Percentiles rank a stretch among this genome's conserved stretches.
phyloP scores from a whole-genome alignment of 2,329 filamentous ascomycete genomes.

The Aspergillus sergii region DNA sequence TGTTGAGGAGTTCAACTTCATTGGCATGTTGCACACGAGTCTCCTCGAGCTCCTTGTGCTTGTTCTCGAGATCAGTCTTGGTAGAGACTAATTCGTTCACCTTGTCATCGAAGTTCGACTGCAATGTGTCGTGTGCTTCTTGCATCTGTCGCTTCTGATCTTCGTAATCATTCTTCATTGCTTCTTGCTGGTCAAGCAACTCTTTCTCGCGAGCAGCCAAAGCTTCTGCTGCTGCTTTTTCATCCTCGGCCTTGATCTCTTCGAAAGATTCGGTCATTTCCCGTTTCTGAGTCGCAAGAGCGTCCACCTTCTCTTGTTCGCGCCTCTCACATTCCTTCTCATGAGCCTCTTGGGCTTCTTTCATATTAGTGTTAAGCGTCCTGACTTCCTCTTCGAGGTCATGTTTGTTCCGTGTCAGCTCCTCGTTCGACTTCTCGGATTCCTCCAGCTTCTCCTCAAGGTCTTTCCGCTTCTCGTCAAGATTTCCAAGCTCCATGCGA shows the following conservation, averaged over 20 bases:
- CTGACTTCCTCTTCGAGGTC: conserved; percentile 47
- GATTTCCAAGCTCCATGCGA: conserved; percentile 51
- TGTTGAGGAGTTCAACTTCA: conserved; percentile 29
- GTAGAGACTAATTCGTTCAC: conserved; percentile 37
- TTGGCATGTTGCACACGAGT: conserved; percentile 26
- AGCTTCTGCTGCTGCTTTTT: conserved; percentile 40
- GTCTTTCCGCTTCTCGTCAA: conserved; percentile 57
- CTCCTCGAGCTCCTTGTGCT: conserved; percentile 28
- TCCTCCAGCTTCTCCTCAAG: conserved; percentile 50
- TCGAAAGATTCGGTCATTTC: conserved; percentile 52
- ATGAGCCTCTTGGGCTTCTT: conserved; percentile 49
- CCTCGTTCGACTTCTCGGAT: conserved; percentile 47
- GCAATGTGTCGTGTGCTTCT: conserved; percentile 38
- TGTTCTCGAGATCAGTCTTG: conserved; percentile 21
- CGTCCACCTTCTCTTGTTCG: conserved; percentile 36
- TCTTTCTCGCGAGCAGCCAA: conserved; percentile 45
- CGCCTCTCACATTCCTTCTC: conserved; percentile 38
- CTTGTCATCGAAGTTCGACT: conserved; percentile 39
- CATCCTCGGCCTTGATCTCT: conserved; percentile 47
- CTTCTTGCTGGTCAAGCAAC: conserved; percentile 43
- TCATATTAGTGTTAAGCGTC: conserved; percentile 40
- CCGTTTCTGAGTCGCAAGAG: conserved; percentile 47
- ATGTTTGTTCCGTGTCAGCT: conserved; percentile 48
- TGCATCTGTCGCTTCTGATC: conserved; percentile 42
- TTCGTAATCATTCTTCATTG: conserved; percentile 38